Evolutionary conservation across 75 land plant species (phyloP).

Genomic region (Selaginella moellendorffii): DNA sequence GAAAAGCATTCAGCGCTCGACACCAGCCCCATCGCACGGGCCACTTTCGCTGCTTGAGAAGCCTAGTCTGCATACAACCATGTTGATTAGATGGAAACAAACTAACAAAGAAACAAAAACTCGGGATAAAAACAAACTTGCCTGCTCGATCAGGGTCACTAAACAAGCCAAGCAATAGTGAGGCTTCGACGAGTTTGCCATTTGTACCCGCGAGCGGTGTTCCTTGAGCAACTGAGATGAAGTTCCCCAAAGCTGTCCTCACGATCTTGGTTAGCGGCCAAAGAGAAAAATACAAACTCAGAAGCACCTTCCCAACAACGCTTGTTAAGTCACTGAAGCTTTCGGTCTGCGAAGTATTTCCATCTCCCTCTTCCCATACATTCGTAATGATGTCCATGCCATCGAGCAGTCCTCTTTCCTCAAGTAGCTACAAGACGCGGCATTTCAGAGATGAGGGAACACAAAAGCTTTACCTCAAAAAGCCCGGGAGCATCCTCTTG

Average conservation of each 20-base stretch:
- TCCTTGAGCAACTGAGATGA: slow-evolving; percentile 35
- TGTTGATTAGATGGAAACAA: background rate
- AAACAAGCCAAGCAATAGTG: slow-evolving; percentile 69
- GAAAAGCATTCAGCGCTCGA: slow-evolving; percentile 60
- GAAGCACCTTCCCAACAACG: slow-evolving; percentile 47
- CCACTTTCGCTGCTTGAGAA: slow-evolving; percentile 49
- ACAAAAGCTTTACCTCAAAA: slow-evolving; percentile 31
- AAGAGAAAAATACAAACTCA: slow-evolving; percentile 9
- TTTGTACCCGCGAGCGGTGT: slow-evolving; percentile 14
- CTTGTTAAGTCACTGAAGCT: slow-evolving; percentile 50
- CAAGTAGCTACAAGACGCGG: slow-evolving; percentile 31
- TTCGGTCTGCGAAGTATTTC: slow-evolving; percentile 16
- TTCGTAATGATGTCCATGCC: slow-evolving; percentile 58
- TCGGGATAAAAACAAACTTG: slow-evolving; percentile 11
- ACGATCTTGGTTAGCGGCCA: background rate
- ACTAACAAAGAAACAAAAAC: background rate
- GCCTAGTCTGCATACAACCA: slow-evolving; percentile 36
- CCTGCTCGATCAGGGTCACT: slow-evolving; percentile 91
- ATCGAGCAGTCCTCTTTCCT: slow-evolving; percentile 50
- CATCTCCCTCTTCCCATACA: slow-evolving; percentile 20
- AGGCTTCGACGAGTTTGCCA: slow-evolving; percentile 22
- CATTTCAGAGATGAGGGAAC: background rate
- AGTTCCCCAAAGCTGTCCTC: slow-evolving; percentile 36
- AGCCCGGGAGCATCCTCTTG: slow-evolving; percentile 95
- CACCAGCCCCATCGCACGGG: slow-evolving; percentile 98